A percentile compares a stretch with the other conserved stretches of the same genome.
Conservation (phyloP, 768 basidiomycete species). For the Terana coerulea region DNA sequence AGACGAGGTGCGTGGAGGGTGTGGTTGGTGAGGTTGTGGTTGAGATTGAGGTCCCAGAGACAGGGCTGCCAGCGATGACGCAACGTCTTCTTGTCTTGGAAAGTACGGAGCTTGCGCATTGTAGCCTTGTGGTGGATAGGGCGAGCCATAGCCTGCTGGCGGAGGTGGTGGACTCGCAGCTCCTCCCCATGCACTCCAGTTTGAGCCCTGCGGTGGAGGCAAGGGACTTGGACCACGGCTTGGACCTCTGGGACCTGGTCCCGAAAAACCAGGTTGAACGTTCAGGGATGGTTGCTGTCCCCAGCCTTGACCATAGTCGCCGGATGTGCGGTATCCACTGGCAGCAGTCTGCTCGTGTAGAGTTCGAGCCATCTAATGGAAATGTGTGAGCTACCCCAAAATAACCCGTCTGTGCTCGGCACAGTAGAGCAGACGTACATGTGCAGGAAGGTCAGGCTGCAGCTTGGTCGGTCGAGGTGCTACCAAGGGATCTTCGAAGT, state of each 20-base stretch:
- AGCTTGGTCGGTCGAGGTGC: conserved; percentile 66
- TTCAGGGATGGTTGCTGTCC: conserved; percentile 14
- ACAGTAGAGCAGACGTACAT: conserved; percentile 41
- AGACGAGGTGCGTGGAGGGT: neutral
- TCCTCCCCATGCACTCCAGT: conserved; percentile 26
- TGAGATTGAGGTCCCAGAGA: conserved; percentile 8
- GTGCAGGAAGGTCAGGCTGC: conserved; percentile 56
- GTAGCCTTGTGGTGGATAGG: conserved; percentile 14
- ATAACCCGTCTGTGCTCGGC: neutral
- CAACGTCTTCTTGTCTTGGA: conserved; percentile 13
- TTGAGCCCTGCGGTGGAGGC: conserved; percentile 19
- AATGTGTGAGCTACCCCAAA: conserved; percentile 11
- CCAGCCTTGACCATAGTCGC: conserved; percentile 16
- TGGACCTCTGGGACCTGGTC: conserved; percentile 1
- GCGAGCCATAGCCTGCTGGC: conserved; percentile 21
- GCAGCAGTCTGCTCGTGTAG: conserved; percentile 46
- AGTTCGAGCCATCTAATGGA: conserved; percentile 56
- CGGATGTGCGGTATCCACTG: conserved; percentile 18
- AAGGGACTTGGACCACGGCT: conserved; percentile 23
- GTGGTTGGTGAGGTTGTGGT: neutral
- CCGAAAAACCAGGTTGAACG: conserved; percentile 14
- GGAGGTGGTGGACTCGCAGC: conserved; percentile 24
- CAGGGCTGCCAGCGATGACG: conserved; percentile 9
- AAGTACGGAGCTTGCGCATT: conserved; percentile 13
- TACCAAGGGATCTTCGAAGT: conserved; percentile 51